Evolutionary conservation across 1,139 yeast genomes (phyloP), one percentile per base, ranked within the genome.

Genomic region (Zygoascus sp.): DNA sequence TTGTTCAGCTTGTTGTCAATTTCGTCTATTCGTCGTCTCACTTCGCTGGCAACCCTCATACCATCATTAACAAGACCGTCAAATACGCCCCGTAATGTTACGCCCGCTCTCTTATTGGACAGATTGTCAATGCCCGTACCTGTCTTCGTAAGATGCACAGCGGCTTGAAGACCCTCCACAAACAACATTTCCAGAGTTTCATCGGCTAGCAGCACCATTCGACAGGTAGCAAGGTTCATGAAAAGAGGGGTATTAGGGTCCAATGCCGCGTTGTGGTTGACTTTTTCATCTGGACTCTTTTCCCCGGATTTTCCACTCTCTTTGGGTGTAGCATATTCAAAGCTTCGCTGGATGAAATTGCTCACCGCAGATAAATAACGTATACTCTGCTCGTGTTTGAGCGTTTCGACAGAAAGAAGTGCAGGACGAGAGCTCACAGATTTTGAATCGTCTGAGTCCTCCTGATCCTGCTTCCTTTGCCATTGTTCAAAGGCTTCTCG

Each of bases 141-240:
- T 25, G 53, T 55, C 54, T 79, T 78, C 35, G 80, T 78, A 35
- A 89, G 72, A 58, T 84, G 88, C 44, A 89, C 75, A 0, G 95
- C 78, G 7, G 72, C 65, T 46, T 83, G 75, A 40, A 83, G 72
- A 1, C 90, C 84, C 22, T 73, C 69, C 32, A 87, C 75, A 65
- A 92, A 92, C 54, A 90, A 79, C 36, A 84, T 70, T 62, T 92
- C 97, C 56, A 89, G 83, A 0, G 97, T 86, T 60, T 89, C 97
- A 63, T 90, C 96, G 0, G 97, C 97, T 13, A 92, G 72, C 3
- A 92, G 72, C 1, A 92, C 95, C 98, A 92, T 92, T 55, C 98
- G 74, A 69, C 92, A 92, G 0, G 96, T 89, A 0, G 97, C 90
- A 23, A 90, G 70, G 47, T 86, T 86, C 49, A 92, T 75, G 48